These are phyloP conservation scores for Hanseniaspora jakobsenii DNA, from an alignment of 805 yeast genomes.

Conservation along the genomic window DNA sequence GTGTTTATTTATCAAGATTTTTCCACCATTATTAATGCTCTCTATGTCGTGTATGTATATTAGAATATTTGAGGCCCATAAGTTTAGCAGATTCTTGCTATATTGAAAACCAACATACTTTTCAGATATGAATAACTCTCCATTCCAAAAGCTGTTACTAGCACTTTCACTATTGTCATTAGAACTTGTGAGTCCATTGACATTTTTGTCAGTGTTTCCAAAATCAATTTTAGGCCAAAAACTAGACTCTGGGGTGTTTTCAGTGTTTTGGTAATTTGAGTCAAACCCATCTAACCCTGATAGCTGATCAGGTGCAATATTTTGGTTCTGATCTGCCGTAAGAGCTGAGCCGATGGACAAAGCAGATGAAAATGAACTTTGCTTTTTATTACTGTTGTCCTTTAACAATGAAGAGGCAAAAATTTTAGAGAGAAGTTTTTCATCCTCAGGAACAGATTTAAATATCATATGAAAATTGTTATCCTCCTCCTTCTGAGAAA, in stretches of 20 bases:
- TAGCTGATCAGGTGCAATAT: conserved; percentile 2
- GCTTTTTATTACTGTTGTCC: conserved; percentile 31
- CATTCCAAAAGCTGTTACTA: conserved; percentile 37
- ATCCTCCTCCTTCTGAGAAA: conserved; percentile 53
- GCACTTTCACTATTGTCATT: conserved; percentile 29
- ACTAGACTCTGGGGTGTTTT: neutral
- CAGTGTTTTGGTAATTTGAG: conserved; percentile 1
- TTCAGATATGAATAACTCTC: conserved; percentile 71
- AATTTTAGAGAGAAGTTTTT: conserved; percentile 61
- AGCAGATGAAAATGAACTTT: neutral
- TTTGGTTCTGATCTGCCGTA: conserved; percentile 4
- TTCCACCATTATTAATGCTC: conserved; percentile 30
- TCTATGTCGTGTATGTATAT: conserved; percentile 61
- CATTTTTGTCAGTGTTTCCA: neutral
- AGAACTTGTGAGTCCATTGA: neutral
- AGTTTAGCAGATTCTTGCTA: conserved; percentile 49
- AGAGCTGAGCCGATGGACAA: conserved; percentile 11
- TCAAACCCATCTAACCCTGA: neutral
- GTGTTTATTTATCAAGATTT: conserved; percentile 11
- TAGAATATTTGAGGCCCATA: conserved; percentile 71
- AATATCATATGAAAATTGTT: conserved; percentile 69
- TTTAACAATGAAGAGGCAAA: conserved; percentile 81
- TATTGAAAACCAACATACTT: conserved; percentile 75
- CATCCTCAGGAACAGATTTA: conserved; percentile 52
- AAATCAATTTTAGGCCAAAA: conserved; percentile 1